These are phyloP conservation scores for Pestalotiopsis fici DNA, from an alignment of 2,329 filamentous ascomycete genomes.

Conservation along the genomic window DNA sequence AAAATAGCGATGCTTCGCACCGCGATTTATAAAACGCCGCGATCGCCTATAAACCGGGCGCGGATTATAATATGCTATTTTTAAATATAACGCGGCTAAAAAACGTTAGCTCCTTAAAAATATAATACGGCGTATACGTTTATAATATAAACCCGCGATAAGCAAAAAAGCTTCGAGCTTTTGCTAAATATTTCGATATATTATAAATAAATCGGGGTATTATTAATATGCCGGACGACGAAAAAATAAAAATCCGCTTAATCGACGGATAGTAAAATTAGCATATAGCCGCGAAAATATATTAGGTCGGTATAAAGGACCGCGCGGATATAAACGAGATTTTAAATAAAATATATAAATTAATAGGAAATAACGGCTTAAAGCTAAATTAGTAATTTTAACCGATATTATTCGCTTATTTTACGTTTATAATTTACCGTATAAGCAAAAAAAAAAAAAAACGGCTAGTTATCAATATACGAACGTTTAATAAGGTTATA, in stretches of 20 bases:
- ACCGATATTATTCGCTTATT: not conserved
- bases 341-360: not conserved
- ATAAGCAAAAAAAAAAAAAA: not conserved
- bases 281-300: not conserved
- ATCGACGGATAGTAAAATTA: not conserved
- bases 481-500: not conserved
- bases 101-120: not conserved
- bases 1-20: not conserved
- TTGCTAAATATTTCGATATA: not conserved
- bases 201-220: not conserved
- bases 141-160: not conserved
- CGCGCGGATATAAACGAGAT: not conserved
- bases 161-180: not conserved
- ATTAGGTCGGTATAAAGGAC: not conserved
- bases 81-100: not conserved
- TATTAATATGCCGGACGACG: not conserved
- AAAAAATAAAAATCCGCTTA: not conserved
- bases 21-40: not conserved
- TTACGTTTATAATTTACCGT: not conserved
- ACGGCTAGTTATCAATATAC: not conserved
- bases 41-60: not conserved
- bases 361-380: not conserved
- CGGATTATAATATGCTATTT: not conserved
- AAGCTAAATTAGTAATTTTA: not conserved
- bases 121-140: not conserved